Percentiles rank a stretch among this genome's conserved stretches.
phyloP scores from a whole-genome alignment of 1,284 basidiomycete species.

The Phaffia rhodozyma region DNA sequence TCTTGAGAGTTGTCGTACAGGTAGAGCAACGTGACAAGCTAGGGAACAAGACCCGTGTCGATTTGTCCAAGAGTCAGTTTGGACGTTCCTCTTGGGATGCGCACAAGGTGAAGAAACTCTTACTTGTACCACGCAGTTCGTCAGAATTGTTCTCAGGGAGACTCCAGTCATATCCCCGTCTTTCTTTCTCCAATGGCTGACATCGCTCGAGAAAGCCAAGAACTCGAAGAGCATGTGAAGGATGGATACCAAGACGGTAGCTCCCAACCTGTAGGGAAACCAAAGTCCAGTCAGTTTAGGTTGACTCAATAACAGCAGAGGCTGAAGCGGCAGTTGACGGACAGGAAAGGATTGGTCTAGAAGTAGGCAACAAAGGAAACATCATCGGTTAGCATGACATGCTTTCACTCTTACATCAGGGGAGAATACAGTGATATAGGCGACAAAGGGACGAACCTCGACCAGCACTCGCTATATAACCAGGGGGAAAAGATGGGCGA shows the following conservation, averaged over 20 bases:
- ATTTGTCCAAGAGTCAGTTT: background rate
- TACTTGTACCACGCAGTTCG: slow-evolving; percentile 78
- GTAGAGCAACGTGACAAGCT: slow-evolving; percentile 73
- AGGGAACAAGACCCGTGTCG: slow-evolving; percentile 1
- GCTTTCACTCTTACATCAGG: background rate
- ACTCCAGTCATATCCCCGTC: slow-evolving; percentile 48
- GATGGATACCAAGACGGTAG: slow-evolving; percentile 61
- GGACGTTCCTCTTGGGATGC: background rate
- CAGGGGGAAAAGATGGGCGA: slow-evolving; percentile 20
- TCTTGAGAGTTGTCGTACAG: slow-evolving; percentile 87
- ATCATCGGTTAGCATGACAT: background rate
- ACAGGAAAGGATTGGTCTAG: slow-evolving; percentile 85
- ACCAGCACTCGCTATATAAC: slow-evolving; percentile 4
- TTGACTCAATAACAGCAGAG: background rate
- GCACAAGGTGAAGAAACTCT: slow-evolving; percentile 8
- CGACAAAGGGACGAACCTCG: background rate
- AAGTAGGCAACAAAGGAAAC: slow-evolving; percentile 18
- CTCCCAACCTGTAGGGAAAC: too few species aligned
- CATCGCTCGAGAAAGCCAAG: slow-evolving; percentile 86
- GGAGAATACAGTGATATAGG: background rate
- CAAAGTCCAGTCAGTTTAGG: too few species aligned
- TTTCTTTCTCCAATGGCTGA: slow-evolving; percentile 87
- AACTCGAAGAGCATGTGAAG: slow-evolving; percentile 89
- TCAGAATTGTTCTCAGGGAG: slow-evolving; percentile 57
- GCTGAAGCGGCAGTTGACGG: slow-evolving; percentile 46